phyloP scores from a whole-genome alignment of 306 rosid genomes.

The Citrullus colocynthis region DNA sequence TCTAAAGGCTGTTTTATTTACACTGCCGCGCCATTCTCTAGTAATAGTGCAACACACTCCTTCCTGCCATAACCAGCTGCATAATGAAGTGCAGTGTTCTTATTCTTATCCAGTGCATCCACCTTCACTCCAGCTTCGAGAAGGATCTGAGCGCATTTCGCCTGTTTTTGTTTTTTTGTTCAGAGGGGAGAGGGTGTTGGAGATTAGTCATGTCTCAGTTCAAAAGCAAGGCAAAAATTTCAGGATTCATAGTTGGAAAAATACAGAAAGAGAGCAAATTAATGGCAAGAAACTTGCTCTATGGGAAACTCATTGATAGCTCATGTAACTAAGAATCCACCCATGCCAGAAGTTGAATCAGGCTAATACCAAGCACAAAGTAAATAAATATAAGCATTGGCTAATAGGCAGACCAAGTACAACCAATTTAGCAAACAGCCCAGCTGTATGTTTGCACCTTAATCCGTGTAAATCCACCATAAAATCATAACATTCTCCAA shows the following conservation, averaged over 20 bases:
- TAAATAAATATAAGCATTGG: not conserved
- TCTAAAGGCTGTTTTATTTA: slow-evolving; percentile 14
- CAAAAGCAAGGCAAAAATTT: not conserved
- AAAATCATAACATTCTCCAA: not conserved
- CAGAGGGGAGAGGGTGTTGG: not conserved
- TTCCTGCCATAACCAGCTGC: slow-evolving; percentile 99
- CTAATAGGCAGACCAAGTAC: not conserved
- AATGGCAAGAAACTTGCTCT: not conserved
- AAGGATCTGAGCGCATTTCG: slow-evolving; percentile 82
- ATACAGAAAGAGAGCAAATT: not conserved
- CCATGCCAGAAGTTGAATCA: not conserved
- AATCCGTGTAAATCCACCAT: not conserved
- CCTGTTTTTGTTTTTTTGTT: slow-evolving; percentile 33
- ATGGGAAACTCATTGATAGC: not conserved
- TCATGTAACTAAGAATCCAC: not conserved
- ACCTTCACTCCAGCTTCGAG: slow-evolving; percentile 94
- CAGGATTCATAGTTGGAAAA: not conserved
- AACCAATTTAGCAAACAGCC: not conserved
- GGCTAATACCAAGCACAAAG: not conserved
- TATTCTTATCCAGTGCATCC: slow-evolving; percentile 91
- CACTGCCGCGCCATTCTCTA: slow-evolving; percentile 96
- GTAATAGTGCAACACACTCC: slow-evolving; percentile 91
- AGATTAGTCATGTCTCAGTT: not conserved
- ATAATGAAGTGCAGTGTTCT: slow-evolving; percentile 95
- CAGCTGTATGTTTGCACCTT: not conserved